A percentile compares a stretch with the other conserved stretches of the same genome.
These are phyloP conservation scores for Abrus pulchellus DNA, from an alignment of 306 rosid genomes.

Conservation along the genomic window DNA sequence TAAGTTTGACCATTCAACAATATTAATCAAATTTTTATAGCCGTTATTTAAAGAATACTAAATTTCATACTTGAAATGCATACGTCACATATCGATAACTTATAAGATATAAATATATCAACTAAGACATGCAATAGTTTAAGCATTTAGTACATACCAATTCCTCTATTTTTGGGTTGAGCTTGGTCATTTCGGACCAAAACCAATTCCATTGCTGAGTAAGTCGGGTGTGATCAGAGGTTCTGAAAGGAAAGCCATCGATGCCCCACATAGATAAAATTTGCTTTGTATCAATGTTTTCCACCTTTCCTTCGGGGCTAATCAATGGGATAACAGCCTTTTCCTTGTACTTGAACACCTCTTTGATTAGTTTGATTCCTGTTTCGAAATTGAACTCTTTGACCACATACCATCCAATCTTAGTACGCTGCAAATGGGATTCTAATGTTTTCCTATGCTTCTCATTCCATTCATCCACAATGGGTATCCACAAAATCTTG, in stretches of 20 bases:
- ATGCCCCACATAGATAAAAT: slow-evolving; percentile 48
- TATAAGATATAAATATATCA: background rate
- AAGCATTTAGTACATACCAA: slow-evolving; percentile 36
- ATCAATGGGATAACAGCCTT: slow-evolving; percentile 23
- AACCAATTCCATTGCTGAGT: slow-evolving; percentile 50
- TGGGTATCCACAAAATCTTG: slow-evolving; percentile 49
- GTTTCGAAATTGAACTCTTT: background rate
- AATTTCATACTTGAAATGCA: too few species aligned
- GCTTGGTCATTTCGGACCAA: slow-evolving; percentile 38
- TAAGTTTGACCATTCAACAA: too few species aligned
- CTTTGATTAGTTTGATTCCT: slow-evolving; percentile 19
- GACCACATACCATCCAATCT: slow-evolving; percentile 46
- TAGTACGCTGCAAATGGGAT: background rate
- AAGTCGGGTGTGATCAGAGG: slow-evolving; percentile 32
- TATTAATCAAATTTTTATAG: too few species aligned
- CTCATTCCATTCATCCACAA: slow-evolving; percentile 36
- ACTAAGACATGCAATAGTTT: background rate
- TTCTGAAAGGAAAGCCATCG: slow-evolving; percentile 46
- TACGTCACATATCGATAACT: too few species aligned
- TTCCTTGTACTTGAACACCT: background rate
- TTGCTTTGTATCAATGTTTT: slow-evolving; percentile 36
- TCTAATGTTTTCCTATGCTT: background rate
- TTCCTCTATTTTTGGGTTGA: background rate
- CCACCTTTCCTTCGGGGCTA: slow-evolving; percentile 46
- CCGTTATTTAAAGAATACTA: too few species aligned